These are phyloP conservation scores for Cucurbita maxima DNA, from an alignment of 306 rosid species.

Conservation along the genomic window DNA sequence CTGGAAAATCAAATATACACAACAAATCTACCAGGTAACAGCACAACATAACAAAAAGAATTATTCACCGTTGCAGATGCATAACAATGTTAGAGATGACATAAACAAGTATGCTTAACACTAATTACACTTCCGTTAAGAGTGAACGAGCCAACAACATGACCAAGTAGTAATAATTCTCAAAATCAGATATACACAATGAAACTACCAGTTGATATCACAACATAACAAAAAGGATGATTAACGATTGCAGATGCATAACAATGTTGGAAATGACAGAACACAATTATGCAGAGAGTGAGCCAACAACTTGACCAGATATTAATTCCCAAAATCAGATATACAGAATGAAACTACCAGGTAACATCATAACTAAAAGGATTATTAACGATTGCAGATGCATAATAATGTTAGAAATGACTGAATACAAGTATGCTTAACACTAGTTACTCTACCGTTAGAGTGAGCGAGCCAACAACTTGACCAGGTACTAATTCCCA, in stretches of 20 bases:
- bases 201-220: background rate
- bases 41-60: background rate
- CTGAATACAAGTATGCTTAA: background rate
- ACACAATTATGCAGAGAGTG: background rate
- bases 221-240: background rate
- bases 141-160: no score
- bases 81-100: no score
- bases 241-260: background rate
- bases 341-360: background rate
- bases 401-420: background rate
- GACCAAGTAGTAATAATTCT: no score
- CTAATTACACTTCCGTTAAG: background rate
- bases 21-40: background rate
- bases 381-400: background rate
- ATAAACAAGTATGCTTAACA: background rate
- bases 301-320: no score
- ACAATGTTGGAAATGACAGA: background rate
- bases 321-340: background rate
- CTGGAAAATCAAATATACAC: background rate
- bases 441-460: conserved; percentile 31
- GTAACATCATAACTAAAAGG: background rate
- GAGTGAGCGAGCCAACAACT: conserved; percentile 60
- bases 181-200: background rate
- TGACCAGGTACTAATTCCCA: conserved; percentile 97
- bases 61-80: no score